Evolutionary conservation across 257 asterid species (phyloP), one percentile per base, ranked within the genome.

Genomic region (Solanum ahanhuiri): DNA sequence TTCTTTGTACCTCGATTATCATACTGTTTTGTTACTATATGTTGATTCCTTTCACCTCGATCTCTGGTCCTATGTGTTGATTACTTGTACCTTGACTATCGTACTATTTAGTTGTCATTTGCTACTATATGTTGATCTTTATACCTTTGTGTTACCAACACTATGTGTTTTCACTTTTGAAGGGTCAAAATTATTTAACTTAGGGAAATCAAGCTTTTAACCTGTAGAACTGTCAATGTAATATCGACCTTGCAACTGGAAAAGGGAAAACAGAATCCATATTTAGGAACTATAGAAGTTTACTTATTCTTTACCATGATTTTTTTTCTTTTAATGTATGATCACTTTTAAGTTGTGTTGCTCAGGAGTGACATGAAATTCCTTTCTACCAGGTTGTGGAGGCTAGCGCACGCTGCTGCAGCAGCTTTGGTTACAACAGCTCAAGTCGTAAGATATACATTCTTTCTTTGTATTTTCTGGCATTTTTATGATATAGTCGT

Each of bases 321-420:
- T 41, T 12, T 39, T 43, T 45, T 41, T 41, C 48, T 41, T 41
- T 45, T 2, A 2, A 25, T 43, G 39, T 4, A 79, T 45, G 41
- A 79, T 79, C 35, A 14, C 23, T 77, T 51, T 17, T n/a, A 12
- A 1, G 5, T 39, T 43, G 83, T 0, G n/a, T 6, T 77, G 83
- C 64, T 25, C 9, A 43, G 39, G 23, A 67, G 17, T 84, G 58
- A 83, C 4, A 37, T 82, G 70, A 31, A 76, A 30, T 60, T 54
- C 60, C 22, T 25, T 57, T 54, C 64, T 87, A 75, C 7, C 96
- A 95, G 98, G 98, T 95, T 83, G 92, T 95, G 88, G 94, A 92
- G 91, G 89, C 98, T 85, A 94, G 98, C 87, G 90, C 93, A 35
- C 96, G 92, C 89, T 93, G 97, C 92, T 89, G 93, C 85, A 75